Evolutionary conservation across 2,329 filamentous ascomycete species (phyloP), one percentile per base, ranked within the genome.

Genomic region (Pseudogymnoascus sp.): DNA sequence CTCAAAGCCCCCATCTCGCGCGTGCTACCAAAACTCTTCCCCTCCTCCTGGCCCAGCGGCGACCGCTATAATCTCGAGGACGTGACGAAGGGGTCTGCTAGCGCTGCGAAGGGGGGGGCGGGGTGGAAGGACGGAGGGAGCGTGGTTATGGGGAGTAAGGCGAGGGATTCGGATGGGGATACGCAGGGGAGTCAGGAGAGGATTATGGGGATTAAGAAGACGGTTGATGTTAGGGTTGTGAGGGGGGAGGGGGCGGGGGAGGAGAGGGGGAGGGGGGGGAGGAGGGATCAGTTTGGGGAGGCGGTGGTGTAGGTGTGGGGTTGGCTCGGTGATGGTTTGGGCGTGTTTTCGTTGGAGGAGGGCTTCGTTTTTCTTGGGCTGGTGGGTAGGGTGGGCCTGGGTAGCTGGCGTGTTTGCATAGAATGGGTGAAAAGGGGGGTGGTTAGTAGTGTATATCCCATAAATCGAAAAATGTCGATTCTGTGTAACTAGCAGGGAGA

Each of bases 181-280:
- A 63, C 23, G 31, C 54, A 39, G 43, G 61, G 45, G 10, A 66
- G 65, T 57, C 60, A 66, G 31, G 65, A 66, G 51, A 63, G 31
- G n/a, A 66, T 66, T 16, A 62, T 65, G 36, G 65, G 65, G 16
- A 66, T 66, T 41, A 63, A 45, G 13, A 65, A 65, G 61, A 65
- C 51, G 19, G 65, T 65, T 37, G 41, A 37, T 28, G 45, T 51
- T 5, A 14, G 14, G 3, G 45, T 51, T 51, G 45, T 28, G 45
- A 14, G 23, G 19, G 39, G 39, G 8, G 16, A 19, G 57, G 14
- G 57, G 19, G 7, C 11, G 16, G 60, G 5, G 34, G 28, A 39
- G 14, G 34, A 6, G 23, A 23, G 23, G 10, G 8, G 8, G 5
- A 4, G 7, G 8, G 25, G 16, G 11, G 34, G 16, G 10, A 19